Evolutionary conservation across 164 flowering plant species (phyloP).

Genomic region (Brasenia schreberi): DNA sequence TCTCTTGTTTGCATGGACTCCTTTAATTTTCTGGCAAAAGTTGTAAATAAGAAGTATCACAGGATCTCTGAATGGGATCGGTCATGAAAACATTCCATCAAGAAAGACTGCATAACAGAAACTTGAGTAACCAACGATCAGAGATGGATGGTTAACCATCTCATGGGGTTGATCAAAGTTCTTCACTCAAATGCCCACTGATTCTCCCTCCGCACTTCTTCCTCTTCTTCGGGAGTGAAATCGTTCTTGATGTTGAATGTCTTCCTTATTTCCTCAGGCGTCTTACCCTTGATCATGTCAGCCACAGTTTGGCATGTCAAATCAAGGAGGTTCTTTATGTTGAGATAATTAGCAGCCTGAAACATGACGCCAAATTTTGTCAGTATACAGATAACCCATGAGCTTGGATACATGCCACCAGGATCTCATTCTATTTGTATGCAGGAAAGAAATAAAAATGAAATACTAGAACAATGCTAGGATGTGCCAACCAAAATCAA

Average conservation of each 20-base stretch:
- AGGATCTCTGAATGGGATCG: no score
- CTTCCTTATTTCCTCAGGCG: conserved; percentile 57
- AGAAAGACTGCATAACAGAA: not conserved
- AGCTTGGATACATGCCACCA: no score
- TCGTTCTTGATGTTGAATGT: conserved; percentile 59
- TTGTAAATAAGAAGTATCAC: no score
- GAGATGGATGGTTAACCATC: not conserved
- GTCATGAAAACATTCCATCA: not conserved
- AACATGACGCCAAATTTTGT: no score
- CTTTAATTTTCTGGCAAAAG: no score
- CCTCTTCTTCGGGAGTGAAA: conserved; percentile 65
- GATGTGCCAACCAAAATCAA: no score
- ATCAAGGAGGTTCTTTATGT: conserved; percentile 54
- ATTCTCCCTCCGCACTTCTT: conserved; percentile 68
- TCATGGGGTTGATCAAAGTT: not conserved
- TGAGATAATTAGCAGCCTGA: conserved; percentile 59
- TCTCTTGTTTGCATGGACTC: no score
- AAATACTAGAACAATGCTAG: no score
- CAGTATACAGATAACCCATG: no score
- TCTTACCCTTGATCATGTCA: conserved; percentile 62
- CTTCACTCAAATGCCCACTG: conserved; percentile 58
- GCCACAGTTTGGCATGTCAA: conserved; percentile 69
- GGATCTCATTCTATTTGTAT: no score
- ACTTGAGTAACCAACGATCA: not conserved
- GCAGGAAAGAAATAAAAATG: no score